A percentile compares a stretch with the other conserved stretches of the same genome.
These are phyloP conservation scores for Rhodotorula glutinis DNA, from an alignment of 1,284 basidiomycete genomes.

Conservation along the genomic window DNA sequence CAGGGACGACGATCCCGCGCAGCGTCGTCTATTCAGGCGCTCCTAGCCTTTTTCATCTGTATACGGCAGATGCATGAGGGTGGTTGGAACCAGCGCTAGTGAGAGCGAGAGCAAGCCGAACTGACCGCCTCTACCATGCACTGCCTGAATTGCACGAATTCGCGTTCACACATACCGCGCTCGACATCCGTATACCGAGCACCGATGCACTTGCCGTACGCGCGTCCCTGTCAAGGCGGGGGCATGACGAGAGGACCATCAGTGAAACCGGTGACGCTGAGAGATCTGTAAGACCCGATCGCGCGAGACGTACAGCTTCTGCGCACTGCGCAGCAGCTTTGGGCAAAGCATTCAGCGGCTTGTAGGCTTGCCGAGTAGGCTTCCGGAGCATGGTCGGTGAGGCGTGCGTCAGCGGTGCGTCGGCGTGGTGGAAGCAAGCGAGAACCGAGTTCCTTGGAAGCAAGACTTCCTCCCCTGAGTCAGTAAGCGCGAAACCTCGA, in stretches of 20 bases:
- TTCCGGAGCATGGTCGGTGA: background rate
- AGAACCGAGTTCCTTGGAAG: too few relatives aligned
- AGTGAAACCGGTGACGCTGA: background rate
- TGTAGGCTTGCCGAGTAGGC: slow-evolving; percentile 2
- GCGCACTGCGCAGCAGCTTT: slow-evolving; percentile 22
- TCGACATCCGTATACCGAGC: slow-evolving; percentile 50
- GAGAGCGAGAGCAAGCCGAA: too few relatives aligned
- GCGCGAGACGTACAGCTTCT: background rate
- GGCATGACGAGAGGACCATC: too few relatives aligned
- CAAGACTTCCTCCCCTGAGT: too few relatives aligned
- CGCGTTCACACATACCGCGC: slow-evolving; percentile 51
- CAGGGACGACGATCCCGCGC: too few relatives aligned
- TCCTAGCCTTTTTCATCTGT: background rate
- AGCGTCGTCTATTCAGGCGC: too few relatives aligned
- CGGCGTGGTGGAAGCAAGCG: too few relatives aligned
- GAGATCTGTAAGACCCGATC: background rate
- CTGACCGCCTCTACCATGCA: slow-evolving; percentile 46
- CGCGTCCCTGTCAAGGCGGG: slow-evolving; percentile 47
- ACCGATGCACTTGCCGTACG: slow-evolving; percentile 52
- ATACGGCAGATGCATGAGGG: too few relatives aligned
- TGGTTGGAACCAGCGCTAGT: too few relatives aligned
- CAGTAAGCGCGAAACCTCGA: too few relatives aligned
- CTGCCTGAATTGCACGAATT: slow-evolving; percentile 52
- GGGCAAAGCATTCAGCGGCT: slow-evolving; percentile 16
- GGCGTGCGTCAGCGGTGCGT: too few relatives aligned